Evolutionary conservation across 257 asterid species (phyloP).

Genomic region (Solanum sejunctum): DNA sequence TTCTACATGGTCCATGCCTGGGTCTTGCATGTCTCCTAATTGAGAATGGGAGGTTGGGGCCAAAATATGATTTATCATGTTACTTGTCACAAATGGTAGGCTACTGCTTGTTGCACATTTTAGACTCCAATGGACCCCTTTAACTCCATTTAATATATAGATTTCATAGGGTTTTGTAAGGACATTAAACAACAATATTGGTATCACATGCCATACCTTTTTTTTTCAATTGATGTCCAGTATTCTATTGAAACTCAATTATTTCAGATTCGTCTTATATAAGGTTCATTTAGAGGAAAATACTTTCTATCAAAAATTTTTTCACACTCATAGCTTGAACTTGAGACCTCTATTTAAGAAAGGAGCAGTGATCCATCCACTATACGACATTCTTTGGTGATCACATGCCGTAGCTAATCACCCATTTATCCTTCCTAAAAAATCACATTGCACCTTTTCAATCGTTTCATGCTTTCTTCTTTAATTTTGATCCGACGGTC

Average conservation of each 20-base stretch:
- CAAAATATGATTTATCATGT: not conserved
- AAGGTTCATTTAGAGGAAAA: no score
- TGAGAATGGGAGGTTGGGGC: not conserved
- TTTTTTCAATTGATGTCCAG: no score
- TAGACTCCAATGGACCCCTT: not conserved
- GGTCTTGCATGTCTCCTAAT: not conserved
- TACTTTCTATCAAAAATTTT: no score
- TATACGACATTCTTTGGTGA: no score
- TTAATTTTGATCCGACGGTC: not conserved
- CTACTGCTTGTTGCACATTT: not conserved
- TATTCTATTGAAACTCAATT: no score
- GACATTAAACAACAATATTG: not conserved
- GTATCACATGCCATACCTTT: not conserved
- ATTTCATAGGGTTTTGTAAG: not conserved
- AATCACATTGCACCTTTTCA: not conserved
- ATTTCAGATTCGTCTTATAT: no score
- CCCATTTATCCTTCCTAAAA: not conserved
- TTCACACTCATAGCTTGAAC: no score
- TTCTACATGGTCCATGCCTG: not conserved
- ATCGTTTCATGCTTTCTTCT: not conserved
- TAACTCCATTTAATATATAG: not conserved
- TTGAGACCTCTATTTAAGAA: no score
- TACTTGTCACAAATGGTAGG: not conserved
- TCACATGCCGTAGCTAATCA: not conserved
- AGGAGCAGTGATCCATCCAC: no score